Evolutionary conservation across 306 rosid genomes (phyloP).

Genomic region (Cicer judaicum): DNA sequence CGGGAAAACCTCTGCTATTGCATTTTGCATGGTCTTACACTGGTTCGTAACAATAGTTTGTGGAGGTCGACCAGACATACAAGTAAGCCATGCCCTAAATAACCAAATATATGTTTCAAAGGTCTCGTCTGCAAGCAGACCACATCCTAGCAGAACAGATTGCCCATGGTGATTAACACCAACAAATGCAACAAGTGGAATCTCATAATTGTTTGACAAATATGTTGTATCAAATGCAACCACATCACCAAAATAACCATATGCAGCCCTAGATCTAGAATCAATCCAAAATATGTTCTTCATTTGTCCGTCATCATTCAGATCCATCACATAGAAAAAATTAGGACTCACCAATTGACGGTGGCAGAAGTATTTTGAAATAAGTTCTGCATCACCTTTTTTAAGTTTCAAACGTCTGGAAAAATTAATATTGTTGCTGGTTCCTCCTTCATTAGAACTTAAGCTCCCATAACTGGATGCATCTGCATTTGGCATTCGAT

Average conservation of each 20-base stretch:
- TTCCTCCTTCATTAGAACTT: slow-evolving; percentile 68
- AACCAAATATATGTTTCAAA: slow-evolving; percentile 84
- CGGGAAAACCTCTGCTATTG: slow-evolving; percentile 90
- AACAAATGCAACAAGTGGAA: slow-evolving; percentile 76
- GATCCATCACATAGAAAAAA: slow-evolving; percentile 86
- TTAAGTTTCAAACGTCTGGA: slow-evolving; percentile 70
- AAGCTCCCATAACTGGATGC: slow-evolving; percentile 66
- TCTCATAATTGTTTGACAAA: slow-evolving; percentile 78
- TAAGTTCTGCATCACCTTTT: slow-evolving; percentile 69
- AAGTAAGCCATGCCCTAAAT: slow-evolving; percentile 95
- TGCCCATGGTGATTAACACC: slow-evolving; percentile 94
- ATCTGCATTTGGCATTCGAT: slow-evolving; percentile 65
- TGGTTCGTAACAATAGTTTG: slow-evolving; percentile 79
- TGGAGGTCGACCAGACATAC: slow-evolving; percentile 93
- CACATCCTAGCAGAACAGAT: slow-evolving; percentile 77
- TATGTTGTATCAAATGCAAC: slow-evolving; percentile 77
- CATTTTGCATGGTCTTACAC: slow-evolving; percentile 72
- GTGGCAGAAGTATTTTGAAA: slow-evolving; percentile 67
- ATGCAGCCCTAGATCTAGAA: slow-evolving; percentile 87
- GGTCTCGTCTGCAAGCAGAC: slow-evolving; percentile 84
- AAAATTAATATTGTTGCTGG: slow-evolving; percentile 46
- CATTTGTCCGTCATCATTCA: slow-evolving; percentile 83
- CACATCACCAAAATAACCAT: slow-evolving; percentile 79
- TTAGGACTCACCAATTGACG: slow-evolving; percentile 74
- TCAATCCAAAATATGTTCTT: slow-evolving; percentile 91